Percentiles rank a stretch among this genome's conserved stretches.
Conservation (phyloP, 495 filamentous ascomycete species). For the Penicillium soppii region DNA sequence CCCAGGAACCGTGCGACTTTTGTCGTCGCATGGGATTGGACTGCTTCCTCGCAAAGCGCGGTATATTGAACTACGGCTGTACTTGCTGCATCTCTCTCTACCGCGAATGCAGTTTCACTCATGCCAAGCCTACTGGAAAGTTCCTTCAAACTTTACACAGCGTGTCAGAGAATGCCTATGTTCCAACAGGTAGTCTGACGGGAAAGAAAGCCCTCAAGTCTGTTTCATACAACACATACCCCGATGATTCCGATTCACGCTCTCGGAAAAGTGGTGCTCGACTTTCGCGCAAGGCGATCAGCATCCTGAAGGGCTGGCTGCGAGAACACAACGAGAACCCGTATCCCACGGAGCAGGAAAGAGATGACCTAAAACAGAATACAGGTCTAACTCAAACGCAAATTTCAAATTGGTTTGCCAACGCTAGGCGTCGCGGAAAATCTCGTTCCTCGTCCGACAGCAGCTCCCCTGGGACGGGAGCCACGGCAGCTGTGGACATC, state of each 20-base stretch:
- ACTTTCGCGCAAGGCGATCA: slow-evolving; percentile 70
- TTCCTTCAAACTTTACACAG: slow-evolving; percentile 52
- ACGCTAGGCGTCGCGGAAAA: slow-evolving; percentile 77
- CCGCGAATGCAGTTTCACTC: slow-evolving; percentile 70
- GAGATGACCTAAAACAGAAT: slow-evolving; percentile 65
- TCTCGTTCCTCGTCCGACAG: slow-evolving; percentile 57
- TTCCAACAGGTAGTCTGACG: slow-evolving; percentile 33
- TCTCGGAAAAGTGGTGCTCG: slow-evolving; percentile 60
- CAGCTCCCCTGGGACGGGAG: slow-evolving; percentile 56
- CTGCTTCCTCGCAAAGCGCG: slow-evolving; percentile 72
- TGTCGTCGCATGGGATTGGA: slow-evolving; percentile 67
- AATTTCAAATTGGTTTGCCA: slow-evolving; percentile 85
- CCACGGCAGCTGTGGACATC: slow-evolving; percentile 67
- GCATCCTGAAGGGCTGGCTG: slow-evolving; percentile 76
- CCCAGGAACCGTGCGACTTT: slow-evolving; percentile 65
- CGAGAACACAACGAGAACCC: slow-evolving; percentile 71
- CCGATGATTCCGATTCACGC: slow-evolving; percentile 39
- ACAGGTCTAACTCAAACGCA: slow-evolving; percentile 76
- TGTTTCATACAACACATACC: slow-evolving; percentile 33
- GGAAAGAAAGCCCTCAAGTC: slow-evolving; percentile 42
- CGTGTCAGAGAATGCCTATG: slow-evolving; percentile 48
- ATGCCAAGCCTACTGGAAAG: slow-evolving; percentile 42
- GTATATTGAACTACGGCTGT: slow-evolving; percentile 66
- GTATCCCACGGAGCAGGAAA: slow-evolving; percentile 80
- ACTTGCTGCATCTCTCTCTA: slow-evolving; percentile 77